Percentiles rank a stretch among this genome's conserved stretches.
These are phyloP conservation scores for Monoraphidium neglectum DNA, from an alignment of 139 green algal genomes.

Conservation along the genomic window DNA sequence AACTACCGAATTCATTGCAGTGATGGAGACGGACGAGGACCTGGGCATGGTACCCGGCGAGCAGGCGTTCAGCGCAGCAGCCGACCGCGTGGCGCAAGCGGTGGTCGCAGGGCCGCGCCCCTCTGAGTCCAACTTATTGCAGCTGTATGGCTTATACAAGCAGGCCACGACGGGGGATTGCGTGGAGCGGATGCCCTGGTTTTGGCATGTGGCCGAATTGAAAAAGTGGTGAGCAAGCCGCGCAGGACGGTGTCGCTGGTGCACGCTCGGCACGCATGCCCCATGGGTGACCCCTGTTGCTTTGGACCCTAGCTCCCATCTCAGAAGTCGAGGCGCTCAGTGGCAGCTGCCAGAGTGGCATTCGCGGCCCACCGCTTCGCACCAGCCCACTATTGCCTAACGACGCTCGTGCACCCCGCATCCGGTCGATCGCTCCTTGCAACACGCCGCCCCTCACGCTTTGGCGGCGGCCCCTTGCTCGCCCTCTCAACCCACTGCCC, in stretches of 20 bases:
- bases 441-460: not conserved
- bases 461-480: too few relatives aligned
- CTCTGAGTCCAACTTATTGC: slow-evolving; percentile 30
- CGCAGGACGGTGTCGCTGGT: not conserved
- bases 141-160: slow-evolving; percentile 61
- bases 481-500: too few relatives aligned
- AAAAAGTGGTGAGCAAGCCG: slow-evolving; percentile 39
- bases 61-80: slow-evolving; percentile 40
- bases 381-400: too few relatives aligned
- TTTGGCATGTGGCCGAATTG: slow-evolving; percentile 43
- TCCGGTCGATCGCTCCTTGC: not conserved
- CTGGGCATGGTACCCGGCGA: not conserved
- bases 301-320: too few relatives aligned
- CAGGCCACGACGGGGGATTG: slow-evolving; percentile 49
- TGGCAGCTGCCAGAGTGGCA: too few relatives aligned
- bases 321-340: too few relatives aligned
- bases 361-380: too few relatives aligned
- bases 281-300: not conserved
- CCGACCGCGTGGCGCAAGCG: slow-evolving; percentile 19
- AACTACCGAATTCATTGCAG: too few relatives aligned
- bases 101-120: slow-evolving; percentile 2
- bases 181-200: slow-evolving; percentile 35
- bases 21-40: too few relatives aligned
- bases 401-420: too few relatives aligned
- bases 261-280: not conserved